phyloP scores from a whole-genome alignment of 2,329 filamentous ascomycete genomes.

The Aurifilum marmelostoma region DNA sequence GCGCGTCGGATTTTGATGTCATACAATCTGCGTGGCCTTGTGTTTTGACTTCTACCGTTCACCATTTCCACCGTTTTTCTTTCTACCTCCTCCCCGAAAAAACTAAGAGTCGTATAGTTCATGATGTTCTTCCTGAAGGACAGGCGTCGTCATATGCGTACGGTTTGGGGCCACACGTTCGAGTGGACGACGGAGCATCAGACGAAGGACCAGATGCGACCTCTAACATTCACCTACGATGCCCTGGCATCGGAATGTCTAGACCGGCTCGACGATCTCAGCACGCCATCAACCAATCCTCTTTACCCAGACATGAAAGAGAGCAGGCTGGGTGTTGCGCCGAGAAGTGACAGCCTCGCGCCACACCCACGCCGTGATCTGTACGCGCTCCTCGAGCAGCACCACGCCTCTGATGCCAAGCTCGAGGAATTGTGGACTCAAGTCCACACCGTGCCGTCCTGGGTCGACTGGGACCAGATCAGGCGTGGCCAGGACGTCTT shows the following conservation, averaged over 20 bases:
- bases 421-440: constrained; percentile 64
- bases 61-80: neutral
- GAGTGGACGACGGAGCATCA: constrained; percentile 69
- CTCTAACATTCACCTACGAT: constrained; percentile 70
- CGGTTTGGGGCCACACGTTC: constrained; percentile 68
- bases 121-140: constrained; percentile 21
- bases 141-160: constrained; percentile 30
- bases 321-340: neutral
- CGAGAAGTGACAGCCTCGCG: constrained; percentile 33
- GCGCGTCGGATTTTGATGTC: neutral
- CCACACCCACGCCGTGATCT: constrained; percentile 55
- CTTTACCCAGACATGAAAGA: neutral
- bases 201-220: constrained; percentile 60
- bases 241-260: constrained; percentile 68
- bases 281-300: constrained; percentile 42
- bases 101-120: neutral
- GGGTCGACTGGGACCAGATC: constrained; percentile 81
- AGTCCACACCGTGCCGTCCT: constrained; percentile 68
- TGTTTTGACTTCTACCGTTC: too few species aligned
- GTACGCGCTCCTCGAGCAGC: constrained; percentile 63
- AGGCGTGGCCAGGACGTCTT: constrained; percentile 75
- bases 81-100: neutral
- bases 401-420: constrained; percentile 59
- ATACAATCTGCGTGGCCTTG: neutral
- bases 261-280: constrained; percentile 64